A percentile compares a stretch with the other conserved stretches of the same genome.
phyloP scores from a whole-genome alignment of 768 basidiomycete species.

The Suillus bovinus region DNA sequence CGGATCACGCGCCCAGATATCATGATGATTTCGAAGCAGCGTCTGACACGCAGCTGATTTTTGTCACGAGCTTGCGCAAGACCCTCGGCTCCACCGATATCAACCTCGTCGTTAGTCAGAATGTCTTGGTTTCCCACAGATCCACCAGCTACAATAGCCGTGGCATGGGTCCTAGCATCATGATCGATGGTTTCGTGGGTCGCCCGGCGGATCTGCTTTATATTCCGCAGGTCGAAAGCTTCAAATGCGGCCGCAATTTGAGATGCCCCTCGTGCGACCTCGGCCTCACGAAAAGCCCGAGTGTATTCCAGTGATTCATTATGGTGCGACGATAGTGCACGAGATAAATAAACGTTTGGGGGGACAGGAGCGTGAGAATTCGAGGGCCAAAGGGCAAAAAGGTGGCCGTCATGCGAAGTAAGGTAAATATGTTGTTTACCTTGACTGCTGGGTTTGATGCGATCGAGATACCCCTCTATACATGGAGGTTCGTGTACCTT shows the following conservation, averaged over 20 bases:
- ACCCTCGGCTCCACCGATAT: slow-evolving; percentile 64
- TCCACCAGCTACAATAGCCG: background rate
- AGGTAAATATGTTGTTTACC: slow-evolving; percentile 66
- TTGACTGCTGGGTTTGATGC: slow-evolving; percentile 60
- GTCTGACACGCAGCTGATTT: slow-evolving; percentile 49
- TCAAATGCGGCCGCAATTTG: slow-evolving; percentile 69
- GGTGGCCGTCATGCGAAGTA: slow-evolving; percentile 66
- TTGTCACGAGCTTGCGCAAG: slow-evolving; percentile 45
- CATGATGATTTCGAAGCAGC: slow-evolving; percentile 79
- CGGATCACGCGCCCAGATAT: slow-evolving; percentile 66
- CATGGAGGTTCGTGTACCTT: slow-evolving; percentile 72
- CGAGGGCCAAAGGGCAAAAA: slow-evolving; percentile 58
- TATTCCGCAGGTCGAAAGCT: slow-evolving; percentile 70
- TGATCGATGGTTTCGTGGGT: slow-evolving; percentile 36
- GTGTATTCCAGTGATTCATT: slow-evolving; percentile 29
- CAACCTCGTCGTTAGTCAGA: slow-evolving; percentile 52
- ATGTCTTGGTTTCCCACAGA: slow-evolving; percentile 12
- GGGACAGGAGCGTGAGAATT: slow-evolving; percentile 70
- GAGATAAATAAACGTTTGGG: slow-evolving; percentile 48
- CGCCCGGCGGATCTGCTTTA: slow-evolving; percentile 65
- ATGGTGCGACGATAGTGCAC: slow-evolving; percentile 30
- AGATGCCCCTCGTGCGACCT: slow-evolving; percentile 59
- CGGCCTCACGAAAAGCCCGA: slow-evolving; percentile 44
- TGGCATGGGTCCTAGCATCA: slow-evolving; percentile 20
- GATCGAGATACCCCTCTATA: slow-evolving; percentile 85